A percentile compares a stretch with the other conserved stretches of the same genome.
phyloP scores from a whole-genome alignment of 306 rosid genomes.

The Inga laurina region DNA sequence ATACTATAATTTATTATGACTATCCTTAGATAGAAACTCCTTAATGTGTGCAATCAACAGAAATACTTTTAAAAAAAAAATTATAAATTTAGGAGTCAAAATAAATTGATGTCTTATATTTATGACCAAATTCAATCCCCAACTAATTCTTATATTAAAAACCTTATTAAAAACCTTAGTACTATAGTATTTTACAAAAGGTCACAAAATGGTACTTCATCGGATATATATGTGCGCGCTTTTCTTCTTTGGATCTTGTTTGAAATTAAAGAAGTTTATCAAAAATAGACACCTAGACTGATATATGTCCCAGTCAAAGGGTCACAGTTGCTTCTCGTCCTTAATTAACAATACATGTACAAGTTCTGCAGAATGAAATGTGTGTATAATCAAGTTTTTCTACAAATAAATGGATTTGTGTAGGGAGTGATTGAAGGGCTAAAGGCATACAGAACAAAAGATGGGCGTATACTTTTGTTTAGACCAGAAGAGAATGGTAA shows the following conservation, averaged over 20 bases:
- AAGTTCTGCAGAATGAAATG: background rate
- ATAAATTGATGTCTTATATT: no score
- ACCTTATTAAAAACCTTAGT: no score
- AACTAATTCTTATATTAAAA: no score
- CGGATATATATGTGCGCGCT: no score
- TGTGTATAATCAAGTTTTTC: background rate
- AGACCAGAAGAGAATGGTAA: slow-evolving; percentile 60
- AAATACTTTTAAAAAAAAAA: no score
- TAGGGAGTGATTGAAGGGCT: slow-evolving; percentile 75
- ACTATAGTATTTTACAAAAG: background rate
- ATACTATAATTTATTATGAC: no score
- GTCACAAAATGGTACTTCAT: background rate
- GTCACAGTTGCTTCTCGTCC: background rate
- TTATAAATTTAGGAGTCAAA: no score
- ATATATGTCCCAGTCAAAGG: no score
- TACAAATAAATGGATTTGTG: background rate
- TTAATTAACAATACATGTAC: background rate
- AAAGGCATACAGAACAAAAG: slow-evolving; percentile 61
- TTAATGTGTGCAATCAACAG: no score
- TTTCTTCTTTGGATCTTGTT: background rate
- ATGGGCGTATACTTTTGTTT: slow-evolving; percentile 52
- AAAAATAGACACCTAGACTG: background rate
- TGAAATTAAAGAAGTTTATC: background rate
- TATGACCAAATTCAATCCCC: no score
- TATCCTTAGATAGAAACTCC: no score